These are phyloP conservation scores for Diaporthe vaccinii DNA, from an alignment of 2,329 filamentous ascomycete genomes.

Conservation along the genomic window DNA sequence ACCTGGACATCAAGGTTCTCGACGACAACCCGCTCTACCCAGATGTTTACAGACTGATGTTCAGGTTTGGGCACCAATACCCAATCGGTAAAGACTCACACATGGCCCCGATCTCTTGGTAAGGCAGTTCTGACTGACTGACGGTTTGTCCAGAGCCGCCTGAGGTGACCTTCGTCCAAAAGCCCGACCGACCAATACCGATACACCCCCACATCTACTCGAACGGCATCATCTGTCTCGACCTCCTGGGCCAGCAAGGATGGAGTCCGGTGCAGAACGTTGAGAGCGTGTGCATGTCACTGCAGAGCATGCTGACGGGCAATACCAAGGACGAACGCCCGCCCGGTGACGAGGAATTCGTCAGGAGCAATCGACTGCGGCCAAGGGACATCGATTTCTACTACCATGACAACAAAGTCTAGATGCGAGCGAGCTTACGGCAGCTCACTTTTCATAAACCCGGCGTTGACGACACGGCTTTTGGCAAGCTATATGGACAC, in stretches of 20 bases:
- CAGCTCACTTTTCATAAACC: not conserved
- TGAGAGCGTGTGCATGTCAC: constrained; percentile 95
- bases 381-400: constrained; percentile 93
- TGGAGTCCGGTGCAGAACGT: constrained; percentile 99
- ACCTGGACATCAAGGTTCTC: constrained; percentile 90
- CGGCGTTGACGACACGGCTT: constrained; percentile 24
- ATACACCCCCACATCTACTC: constrained; percentile 98
- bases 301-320: constrained; percentile 98
- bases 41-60: constrained; percentile 84
- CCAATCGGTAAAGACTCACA: constrained; percentile 80
- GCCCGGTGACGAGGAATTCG: constrained; percentile 90
- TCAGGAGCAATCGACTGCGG: constrained; percentile 81
- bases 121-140: constrained; percentile 8
- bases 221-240: constrained; percentile 98
- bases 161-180: constrained; percentile 88
- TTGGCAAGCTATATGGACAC: constrained; percentile 21
- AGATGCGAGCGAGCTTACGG: constrained; percentile 24
- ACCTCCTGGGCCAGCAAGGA: constrained; percentile 87
- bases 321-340: constrained; percentile 94
- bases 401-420: constrained; percentile 91
- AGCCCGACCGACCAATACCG: constrained; percentile 78
- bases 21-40: constrained; percentile 92
- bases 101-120: not conserved
- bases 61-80: constrained; percentile 86
- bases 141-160: constrained; percentile 77